Evolutionary conservation across 169 alveolate species (phyloP).

Genomic region (Neospora caninum): DNA sequence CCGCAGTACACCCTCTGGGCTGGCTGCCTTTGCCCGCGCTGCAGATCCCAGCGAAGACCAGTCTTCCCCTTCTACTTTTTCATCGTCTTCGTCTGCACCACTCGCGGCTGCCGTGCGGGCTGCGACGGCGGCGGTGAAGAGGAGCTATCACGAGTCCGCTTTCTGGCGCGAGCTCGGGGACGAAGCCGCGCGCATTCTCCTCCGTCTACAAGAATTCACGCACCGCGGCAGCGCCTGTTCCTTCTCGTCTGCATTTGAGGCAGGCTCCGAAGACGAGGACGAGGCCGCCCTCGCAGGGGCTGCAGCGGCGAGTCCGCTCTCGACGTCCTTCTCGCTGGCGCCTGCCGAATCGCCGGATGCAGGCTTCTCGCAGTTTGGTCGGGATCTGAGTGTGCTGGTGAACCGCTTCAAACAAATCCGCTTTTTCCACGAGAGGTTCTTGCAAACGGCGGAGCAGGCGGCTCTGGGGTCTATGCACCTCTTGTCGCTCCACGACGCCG

Average conservation of each 20-base stretch:
- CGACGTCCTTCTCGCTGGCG: background rate
- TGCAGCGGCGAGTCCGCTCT: background rate
- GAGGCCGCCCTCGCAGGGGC: background rate
- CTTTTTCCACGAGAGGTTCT: background rate
- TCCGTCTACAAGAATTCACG: background rate
- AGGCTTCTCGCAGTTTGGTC: background rate
- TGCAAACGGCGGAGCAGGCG: constrained; percentile 46
- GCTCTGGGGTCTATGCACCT: constrained; percentile 23
- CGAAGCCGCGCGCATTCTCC: background rate
- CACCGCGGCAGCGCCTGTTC: background rate
- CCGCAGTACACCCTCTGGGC: too few relatives aligned
- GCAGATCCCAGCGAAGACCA: too few relatives aligned
- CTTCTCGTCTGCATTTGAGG: background rate
- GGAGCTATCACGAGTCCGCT: constrained; percentile 44
- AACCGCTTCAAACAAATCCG: constrained; percentile 53
- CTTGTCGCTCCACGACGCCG: constrained; percentile 31
- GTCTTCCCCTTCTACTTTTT: background rate
- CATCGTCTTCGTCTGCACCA: background rate
- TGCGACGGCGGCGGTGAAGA: constrained; percentile 44
- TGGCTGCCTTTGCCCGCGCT: too few relatives aligned
- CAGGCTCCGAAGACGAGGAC: background rate
- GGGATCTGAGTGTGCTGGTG: constrained; percentile 28
- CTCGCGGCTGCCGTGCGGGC: constrained; percentile 53
- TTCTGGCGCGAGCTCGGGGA: constrained; percentile 49
- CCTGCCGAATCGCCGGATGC: background rate